phyloP scores from a whole-genome alignment of 1,284 basidiomycete species.

The Butyriboletus appendiculatus region DNA sequence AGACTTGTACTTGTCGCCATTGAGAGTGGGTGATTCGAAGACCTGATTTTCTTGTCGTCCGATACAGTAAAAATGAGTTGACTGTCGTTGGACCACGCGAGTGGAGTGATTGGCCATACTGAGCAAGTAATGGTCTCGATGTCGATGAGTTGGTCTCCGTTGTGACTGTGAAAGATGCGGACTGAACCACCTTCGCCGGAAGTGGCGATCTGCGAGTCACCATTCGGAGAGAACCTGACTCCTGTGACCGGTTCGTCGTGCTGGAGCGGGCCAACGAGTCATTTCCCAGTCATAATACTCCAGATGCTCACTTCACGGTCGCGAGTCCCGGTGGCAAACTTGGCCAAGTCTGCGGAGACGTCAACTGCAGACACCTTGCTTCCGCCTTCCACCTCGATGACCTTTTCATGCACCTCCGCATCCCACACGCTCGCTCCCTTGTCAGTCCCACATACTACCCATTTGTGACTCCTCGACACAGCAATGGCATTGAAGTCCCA shows the following conservation, averaged over 20 bases:
- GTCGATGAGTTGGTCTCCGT: too few species aligned
- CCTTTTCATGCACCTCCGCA: not conserved
- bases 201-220: not conserved
- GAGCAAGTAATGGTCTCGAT: too few species aligned
- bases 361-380: accelerated
- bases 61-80: too few species aligned
- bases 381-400: not conserved
- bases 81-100: too few species aligned
- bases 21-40: too few species aligned
- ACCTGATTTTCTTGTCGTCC: too few species aligned
- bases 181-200: too few species aligned
- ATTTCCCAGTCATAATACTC: not conserved
- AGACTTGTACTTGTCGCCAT: too few species aligned
- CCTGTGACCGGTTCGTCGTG: accelerated
- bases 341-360: not conserved
- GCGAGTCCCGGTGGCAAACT: too few species aligned
- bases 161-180: too few species aligned
- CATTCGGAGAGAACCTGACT: too few species aligned
- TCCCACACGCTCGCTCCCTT: not conserved
- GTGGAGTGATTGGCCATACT: too few species aligned
- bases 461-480: not conserved
- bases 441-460: not conserved
- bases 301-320: not conserved
- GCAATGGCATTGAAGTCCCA: not conserved
- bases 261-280: not conserved